These are phyloP conservation scores for Populus hybrid DNA, from an alignment of 441 rosid genomes.

Conservation along the genomic window DNA sequence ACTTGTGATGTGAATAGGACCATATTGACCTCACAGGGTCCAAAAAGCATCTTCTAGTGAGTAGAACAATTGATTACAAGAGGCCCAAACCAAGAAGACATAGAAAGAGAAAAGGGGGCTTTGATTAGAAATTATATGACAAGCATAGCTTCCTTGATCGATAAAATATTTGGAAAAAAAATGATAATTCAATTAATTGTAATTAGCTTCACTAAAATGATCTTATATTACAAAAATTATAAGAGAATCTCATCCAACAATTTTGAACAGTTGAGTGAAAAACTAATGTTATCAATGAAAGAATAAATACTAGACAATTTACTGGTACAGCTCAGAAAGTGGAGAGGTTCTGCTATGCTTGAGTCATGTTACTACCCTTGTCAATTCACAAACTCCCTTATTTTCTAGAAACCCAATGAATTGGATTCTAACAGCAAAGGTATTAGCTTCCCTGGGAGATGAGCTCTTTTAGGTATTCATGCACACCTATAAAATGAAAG, in stretches of 20 bases:
- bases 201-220: background rate
- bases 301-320: background rate
- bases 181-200: background rate
- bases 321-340: background rate
- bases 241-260: conserved; percentile 2
- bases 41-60: background rate
- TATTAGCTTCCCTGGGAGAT: background rate
- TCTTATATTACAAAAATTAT: background rate
- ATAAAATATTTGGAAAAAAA: background rate
- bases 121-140: background rate
- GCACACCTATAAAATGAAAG: background rate
- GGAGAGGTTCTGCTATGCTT: background rate
- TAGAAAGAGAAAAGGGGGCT: background rate
- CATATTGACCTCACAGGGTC: background rate
- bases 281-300: background rate
- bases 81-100: background rate
- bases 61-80: background rate
- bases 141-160: background rate
- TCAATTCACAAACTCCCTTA: background rate
- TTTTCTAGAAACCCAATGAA: background rate
- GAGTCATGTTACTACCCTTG: background rate
- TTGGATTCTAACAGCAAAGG: background rate
- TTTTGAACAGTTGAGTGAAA: background rate
- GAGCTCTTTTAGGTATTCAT: background rate
- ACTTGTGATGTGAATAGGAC: background rate